These are phyloP conservation scores for Aureococcus anophagefferens DNA, from an alignment of 108 stramenopile species.

Conservation along the genomic window DNA sequence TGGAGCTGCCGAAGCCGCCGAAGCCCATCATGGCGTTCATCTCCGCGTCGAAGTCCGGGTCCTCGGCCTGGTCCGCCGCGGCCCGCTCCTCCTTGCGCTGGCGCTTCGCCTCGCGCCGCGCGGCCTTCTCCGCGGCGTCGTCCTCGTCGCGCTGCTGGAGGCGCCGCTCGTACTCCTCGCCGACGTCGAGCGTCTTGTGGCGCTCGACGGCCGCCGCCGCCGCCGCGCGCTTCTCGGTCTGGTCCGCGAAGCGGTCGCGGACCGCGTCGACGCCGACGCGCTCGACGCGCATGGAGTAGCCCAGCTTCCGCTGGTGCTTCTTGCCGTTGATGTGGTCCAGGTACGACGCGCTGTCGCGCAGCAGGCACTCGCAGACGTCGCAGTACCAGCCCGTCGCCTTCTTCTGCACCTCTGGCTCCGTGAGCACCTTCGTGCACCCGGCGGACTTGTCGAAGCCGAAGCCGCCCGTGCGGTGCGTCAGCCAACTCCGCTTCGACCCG, in stretches of 20 bases:
- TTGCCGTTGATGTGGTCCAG: slow-evolving; percentile 91
- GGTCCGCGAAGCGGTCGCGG: slow-evolving; percentile 25
- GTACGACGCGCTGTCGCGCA: slow-evolving; percentile 83
- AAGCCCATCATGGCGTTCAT: slow-evolving; percentile 91
- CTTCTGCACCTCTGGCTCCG: not conserved
- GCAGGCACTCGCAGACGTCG: slow-evolving; percentile 83
- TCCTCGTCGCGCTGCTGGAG: slow-evolving; percentile 25
- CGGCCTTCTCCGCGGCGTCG: slow-evolving; percentile 18
- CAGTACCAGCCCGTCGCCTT: slow-evolving; percentile 77
- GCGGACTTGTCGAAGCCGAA: not conserved
- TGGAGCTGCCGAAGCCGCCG: slow-evolving; percentile 60
- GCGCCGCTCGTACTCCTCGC: slow-evolving; percentile 12
- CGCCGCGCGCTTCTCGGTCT: slow-evolving; percentile 41
- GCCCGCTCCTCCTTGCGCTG: slow-evolving; percentile 29
- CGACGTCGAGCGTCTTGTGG: not conserved
- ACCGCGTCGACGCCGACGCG: slow-evolving; percentile 70
- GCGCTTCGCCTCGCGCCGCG: slow-evolving; percentile 20
- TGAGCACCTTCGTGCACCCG: not conserved
- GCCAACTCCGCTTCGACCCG: slow-evolving; percentile 73
- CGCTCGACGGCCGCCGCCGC: slow-evolving; percentile 1
- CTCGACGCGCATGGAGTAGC: slow-evolving; percentile 86
- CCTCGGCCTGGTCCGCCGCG: slow-evolving; percentile 56
- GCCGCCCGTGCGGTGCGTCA: slow-evolving; percentile 53
- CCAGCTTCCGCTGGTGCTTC: slow-evolving; percentile 86
- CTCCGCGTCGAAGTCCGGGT: slow-evolving; percentile 56